Conservation (phyloP, 345 rosid genomes). For the Salix dunnii region DNA sequence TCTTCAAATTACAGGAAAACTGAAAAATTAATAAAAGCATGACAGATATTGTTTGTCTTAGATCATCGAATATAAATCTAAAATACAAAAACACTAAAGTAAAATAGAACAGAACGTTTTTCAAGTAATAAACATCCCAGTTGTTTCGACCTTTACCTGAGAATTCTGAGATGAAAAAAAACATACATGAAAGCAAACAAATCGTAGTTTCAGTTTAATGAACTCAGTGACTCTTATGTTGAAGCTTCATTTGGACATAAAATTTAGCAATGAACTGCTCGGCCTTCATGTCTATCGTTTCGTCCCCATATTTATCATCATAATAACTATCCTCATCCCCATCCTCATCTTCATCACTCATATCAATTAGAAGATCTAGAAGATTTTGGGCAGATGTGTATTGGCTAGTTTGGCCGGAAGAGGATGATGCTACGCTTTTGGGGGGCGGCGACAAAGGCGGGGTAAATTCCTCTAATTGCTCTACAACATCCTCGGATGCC, state of each 20-base stretch:
- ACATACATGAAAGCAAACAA: background rate
- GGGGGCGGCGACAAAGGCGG: constrained; percentile 17
- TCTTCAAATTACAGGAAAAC: background rate
- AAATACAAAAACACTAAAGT: background rate
- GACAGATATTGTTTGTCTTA: background rate
- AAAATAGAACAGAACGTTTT: background rate
- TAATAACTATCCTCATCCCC: background rate
- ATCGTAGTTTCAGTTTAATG: background rate
- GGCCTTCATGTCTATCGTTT: constrained; percentile 23
- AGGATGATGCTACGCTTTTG: constrained; percentile 3
- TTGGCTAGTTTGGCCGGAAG: constrained; percentile 10
- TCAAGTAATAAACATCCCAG: background rate
- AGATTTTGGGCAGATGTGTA: constrained; percentile 26
- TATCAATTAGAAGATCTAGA: constrained; percentile 13
- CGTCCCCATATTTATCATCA: constrained; percentile 14
- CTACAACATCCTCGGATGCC: background rate
- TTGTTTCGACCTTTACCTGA: background rate
- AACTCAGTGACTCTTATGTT: background rate
- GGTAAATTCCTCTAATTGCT: constrained; percentile 27
- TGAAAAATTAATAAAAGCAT: background rate
- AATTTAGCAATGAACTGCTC: constrained; percentile 26
- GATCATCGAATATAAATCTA: background rate
- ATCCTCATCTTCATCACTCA: constrained; percentile 11
- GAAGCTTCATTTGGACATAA: constrained; percentile 24
- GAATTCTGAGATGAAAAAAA: background rate